Base-by-base conservation (phyloP, 2,329 filamentous ascomycete genomes). In the Diplodia intermedia region DNA sequence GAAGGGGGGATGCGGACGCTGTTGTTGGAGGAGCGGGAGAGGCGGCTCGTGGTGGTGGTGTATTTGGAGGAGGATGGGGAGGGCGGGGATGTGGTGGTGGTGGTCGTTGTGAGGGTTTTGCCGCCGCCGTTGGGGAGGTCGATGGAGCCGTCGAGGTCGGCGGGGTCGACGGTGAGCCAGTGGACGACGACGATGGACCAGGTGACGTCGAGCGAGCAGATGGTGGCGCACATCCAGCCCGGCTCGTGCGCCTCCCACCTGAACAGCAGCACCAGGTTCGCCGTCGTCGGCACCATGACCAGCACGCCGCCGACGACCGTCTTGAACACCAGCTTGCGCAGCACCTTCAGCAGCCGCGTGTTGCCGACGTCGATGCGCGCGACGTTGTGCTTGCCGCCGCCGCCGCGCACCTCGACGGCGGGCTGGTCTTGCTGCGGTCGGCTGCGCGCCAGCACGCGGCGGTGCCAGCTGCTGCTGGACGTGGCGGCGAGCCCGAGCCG, bases 81-180 rank as follows among this genome's bases (percentile, higher is more conserved):
- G 23, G 40, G 6, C 40, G 18, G 15, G 4, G 7, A 6, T 3
- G 7, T 47, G 18, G 18, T n/a, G n/a, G 18, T 20, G 43, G 43
- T 47, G 7, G 8, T 9, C 2, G 18, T 47, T 2, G 14, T 2
- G n/a, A 23, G 23, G 23, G 15, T 18, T 18, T 15, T 1, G 15
- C 5, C 33, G 15, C 5, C 33, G 52, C 26, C 72, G 38, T 76
- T 75, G 18, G 76, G 75, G 4, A 73, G 74, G 4, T 77, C 76
- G 65, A 81, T 82, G 1, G 79, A 81, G 69, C 29, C 15, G 52
- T 55, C 52, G 26, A 55, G 52, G 52, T 55, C 52, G 23, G 52
- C 52, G 14, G 82, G 79, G 9, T 78, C 81, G 23, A 79, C 76
- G 33, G 79, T 81, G 7, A 82, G 74, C 78, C 79, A 82, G 68